These are phyloP conservation scores for Naganishia randhawae DNA, from an alignment of 768 basidiomycete genomes.

Conservation along the genomic window DNA sequence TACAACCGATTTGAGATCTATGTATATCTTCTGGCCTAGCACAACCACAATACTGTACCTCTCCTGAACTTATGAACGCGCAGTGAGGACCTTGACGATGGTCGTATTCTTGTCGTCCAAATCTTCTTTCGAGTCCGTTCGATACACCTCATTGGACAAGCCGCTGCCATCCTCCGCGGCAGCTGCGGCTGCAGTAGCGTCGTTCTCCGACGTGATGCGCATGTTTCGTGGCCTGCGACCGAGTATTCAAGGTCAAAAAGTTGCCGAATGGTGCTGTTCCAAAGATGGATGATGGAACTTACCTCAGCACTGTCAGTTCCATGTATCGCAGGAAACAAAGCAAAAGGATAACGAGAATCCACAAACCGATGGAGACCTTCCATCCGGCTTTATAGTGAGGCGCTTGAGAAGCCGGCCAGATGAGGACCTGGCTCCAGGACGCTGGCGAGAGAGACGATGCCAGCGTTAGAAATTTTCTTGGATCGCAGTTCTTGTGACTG, in stretches of 20 bases:
- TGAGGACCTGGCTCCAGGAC: slow-evolving; percentile 42
- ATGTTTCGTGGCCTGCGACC: slow-evolving; percentile 2
- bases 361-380: slow-evolving; percentile 41
- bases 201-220: slow-evolving; percentile 16
- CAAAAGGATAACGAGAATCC: slow-evolving; percentile 37
- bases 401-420: slow-evolving; percentile 41
- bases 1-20: too few relatives aligned
- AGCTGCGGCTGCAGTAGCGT: neutral
- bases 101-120: neutral
- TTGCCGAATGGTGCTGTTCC: neutral
- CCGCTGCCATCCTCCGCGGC: neutral
- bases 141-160: neutral
- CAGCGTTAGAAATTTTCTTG: too few relatives aligned
- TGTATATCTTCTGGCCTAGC: too few relatives aligned
- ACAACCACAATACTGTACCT: too few relatives aligned
- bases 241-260: too few relatives aligned
- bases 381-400: slow-evolving; percentile 43
- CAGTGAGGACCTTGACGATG: slow-evolving; percentile 10
- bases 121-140: slow-evolving; percentile 1
- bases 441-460: slow-evolving; percentile 22
- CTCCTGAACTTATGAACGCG: too few relatives aligned
- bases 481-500: neutral
- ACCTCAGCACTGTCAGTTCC: slow-evolving; percentile 40
- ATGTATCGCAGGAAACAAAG: slow-evolving; percentile 33
- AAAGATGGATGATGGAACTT: neutral